These are phyloP conservation scores for Dichomitus squalens DNA, from an alignment of 1,284 basidiomycete genomes.

Conservation along the genomic window DNA sequence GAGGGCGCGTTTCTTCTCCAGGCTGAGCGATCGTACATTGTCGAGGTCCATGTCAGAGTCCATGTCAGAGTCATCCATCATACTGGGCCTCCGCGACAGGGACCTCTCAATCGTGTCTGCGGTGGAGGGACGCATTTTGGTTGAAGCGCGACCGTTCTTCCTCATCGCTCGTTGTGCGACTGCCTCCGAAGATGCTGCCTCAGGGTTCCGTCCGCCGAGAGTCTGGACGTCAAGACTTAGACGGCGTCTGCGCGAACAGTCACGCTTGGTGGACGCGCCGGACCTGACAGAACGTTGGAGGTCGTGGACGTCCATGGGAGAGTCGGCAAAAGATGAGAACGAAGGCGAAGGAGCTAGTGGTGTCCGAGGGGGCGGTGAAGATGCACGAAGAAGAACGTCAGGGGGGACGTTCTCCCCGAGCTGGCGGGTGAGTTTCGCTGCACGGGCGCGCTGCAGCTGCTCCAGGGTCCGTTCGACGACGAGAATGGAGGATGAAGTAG, in stretches of 20 bases:
- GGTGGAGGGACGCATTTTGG: slow-evolving; percentile 1
- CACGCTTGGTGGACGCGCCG: slow-evolving; percentile 22
- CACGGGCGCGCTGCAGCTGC: slow-evolving; percentile 35
- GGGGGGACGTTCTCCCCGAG: slow-evolving; percentile 43
- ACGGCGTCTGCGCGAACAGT: slow-evolving; percentile 17
- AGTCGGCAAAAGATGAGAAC: slow-evolving; percentile 12
- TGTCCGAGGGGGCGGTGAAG: slow-evolving; percentile 21
- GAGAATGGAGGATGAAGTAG: slow-evolving; percentile 24
- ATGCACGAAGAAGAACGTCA: slow-evolving; percentile 36
- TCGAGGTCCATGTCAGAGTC: slow-evolving; percentile 16
- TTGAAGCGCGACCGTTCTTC: slow-evolving; percentile 11
- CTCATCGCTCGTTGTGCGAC: slow-evolving; percentile 4
- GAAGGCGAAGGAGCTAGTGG: slow-evolving; percentile 15
- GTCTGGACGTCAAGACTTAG: slow-evolving; percentile 30
- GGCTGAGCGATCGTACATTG: slow-evolving; percentile 20
- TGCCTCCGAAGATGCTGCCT: slow-evolving; percentile 7
- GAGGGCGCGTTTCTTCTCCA: slow-evolving; percentile 38
- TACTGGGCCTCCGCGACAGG: neutral
- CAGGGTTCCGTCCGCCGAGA: slow-evolving; percentile 11
- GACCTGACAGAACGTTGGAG: slow-evolving; percentile 17
- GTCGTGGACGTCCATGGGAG: slow-evolving; percentile 9
- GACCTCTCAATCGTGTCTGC: neutral
- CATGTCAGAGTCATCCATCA: slow-evolving; percentile 6
- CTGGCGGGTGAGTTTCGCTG: slow-evolving; percentile 43
- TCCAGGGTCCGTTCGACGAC: slow-evolving; percentile 24